phyloP scores from a whole-genome alignment of 2,329 filamentous ascomycete genomes.

The Plenodomus lindquistii region DNA sequence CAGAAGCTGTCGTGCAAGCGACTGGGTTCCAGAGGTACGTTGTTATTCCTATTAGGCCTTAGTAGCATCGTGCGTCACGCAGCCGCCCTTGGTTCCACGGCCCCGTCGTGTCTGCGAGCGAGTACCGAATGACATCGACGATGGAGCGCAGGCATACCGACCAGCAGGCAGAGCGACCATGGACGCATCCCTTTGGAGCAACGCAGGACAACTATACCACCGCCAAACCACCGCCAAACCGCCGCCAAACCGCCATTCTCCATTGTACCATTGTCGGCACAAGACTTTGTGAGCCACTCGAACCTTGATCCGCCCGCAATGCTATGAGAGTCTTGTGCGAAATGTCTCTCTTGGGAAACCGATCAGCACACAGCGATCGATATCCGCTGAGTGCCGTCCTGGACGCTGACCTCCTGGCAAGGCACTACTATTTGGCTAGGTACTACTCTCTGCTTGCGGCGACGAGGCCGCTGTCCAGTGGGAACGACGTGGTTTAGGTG shows the following conservation, averaged over 20 bases:
- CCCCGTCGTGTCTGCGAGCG: not conserved
- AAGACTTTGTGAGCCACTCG: not conserved
- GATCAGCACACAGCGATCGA: slow-evolving; percentile 18
- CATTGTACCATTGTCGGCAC: not conserved
- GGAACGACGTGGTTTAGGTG: not conserved
- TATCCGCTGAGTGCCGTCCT: not conserved
- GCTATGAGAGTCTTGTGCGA: slow-evolving; percentile 21
- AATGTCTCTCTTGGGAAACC: slow-evolving; percentile 16
- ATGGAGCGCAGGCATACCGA: not conserved
- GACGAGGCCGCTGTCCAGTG: slow-evolving; percentile 1
- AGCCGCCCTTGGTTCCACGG: not conserved
- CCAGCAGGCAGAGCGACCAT: too few relatives aligned
- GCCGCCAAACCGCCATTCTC: not conserved
- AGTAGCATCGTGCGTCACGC: not conserved
- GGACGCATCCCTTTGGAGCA: not conserved
- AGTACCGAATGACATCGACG: too few relatives aligned
- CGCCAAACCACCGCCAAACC: not conserved
- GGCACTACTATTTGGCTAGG: not conserved
- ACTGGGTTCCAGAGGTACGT: slow-evolving; percentile 29
- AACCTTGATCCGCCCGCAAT: slow-evolving; percentile 11
- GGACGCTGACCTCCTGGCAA: not conserved
- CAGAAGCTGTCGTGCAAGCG: slow-evolving; percentile 36
- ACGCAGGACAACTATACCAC: not conserved
- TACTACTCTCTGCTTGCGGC: slow-evolving; percentile 3
- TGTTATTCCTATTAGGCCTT: slow-evolving; percentile 1